Conservation (phyloP, 2,329 filamentous ascomycete species). For the Trichocomaceae sp. region DNA sequence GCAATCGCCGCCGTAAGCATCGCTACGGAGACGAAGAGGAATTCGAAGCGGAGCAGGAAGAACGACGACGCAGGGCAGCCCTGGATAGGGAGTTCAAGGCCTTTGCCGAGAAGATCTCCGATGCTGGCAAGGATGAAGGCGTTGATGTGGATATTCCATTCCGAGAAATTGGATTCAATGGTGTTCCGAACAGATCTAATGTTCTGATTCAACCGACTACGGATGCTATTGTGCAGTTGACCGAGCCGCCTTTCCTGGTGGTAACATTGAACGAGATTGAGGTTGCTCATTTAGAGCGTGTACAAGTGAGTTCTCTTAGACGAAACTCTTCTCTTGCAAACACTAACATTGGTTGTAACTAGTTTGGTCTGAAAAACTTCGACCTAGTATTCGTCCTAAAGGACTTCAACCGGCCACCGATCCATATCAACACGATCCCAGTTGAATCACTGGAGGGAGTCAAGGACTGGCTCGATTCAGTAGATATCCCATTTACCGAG, state of each 20-base stretch:
- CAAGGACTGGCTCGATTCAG: slow-evolving; percentile 95
- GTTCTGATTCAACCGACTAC: slow-evolving; percentile 94
- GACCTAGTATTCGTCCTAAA: slow-evolving; percentile 98
- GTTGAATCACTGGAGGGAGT: slow-evolving; percentile 91
- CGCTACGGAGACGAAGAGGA: slow-evolving; percentile 97
- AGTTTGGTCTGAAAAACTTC: slow-evolving; percentile 98
- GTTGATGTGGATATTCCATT: slow-evolving; percentile 95
- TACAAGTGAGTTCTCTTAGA: slow-evolving; percentile 50
- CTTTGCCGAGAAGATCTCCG: slow-evolving; percentile 95
- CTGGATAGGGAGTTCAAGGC: slow-evolving; percentile 93
- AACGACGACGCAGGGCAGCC: slow-evolving; percentile 80
- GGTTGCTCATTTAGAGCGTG: slow-evolving; percentile 90
- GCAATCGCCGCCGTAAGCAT: slow-evolving; percentile 95
- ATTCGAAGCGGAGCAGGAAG: slow-evolving; percentile 97
- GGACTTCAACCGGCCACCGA: slow-evolving; percentile 83
- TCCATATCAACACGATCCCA: slow-evolving; percentile 96
- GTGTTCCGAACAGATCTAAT: slow-evolving; percentile 91
- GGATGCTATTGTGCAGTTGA: slow-evolving; percentile 93
- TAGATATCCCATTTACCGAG: slow-evolving; percentile 89
- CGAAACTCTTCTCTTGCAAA: no score
- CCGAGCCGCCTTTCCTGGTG: slow-evolving; percentile 94
- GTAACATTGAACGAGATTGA: slow-evolving; percentile 94
- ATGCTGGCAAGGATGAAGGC: slow-evolving; percentile 83
- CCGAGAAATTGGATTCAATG: slow-evolving; percentile 91
- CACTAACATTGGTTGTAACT: slow-evolving; percentile 19